phyloP scores from a whole-genome alignment of 192 early-diverging fungal species.

The Coemansia umbellata region DNA sequence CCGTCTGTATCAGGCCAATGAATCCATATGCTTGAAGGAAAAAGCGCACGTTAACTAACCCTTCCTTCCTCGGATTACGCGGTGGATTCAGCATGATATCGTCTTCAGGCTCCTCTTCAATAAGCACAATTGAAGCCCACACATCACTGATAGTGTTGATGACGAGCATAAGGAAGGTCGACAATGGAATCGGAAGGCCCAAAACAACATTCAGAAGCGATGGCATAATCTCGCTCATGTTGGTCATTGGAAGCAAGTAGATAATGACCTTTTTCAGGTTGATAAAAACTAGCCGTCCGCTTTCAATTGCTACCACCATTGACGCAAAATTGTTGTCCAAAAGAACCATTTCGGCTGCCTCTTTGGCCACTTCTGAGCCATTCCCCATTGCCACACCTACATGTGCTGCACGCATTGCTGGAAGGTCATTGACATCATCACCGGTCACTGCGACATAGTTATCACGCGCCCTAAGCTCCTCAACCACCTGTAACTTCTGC shows the following conservation, averaged over 20 bases:
- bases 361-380: slow-evolving; percentile 77
- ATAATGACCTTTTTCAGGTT: slow-evolving; percentile 86
- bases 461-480: slow-evolving; percentile 66
- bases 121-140: slow-evolving; percentile 60
- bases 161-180: slow-evolving; percentile 76
- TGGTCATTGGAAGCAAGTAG: slow-evolving; percentile 76
- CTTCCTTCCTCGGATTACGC: slow-evolving; percentile 64
- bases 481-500: slow-evolving; percentile 81
- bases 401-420: slow-evolving; percentile 87
- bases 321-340: slow-evolving; percentile 66
- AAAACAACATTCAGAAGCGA: slow-evolving; percentile 76
- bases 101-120: slow-evolving; percentile 73
- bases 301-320: slow-evolving; percentile 68
- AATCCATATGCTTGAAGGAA: slow-evolving; percentile 75
- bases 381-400: slow-evolving; percentile 85
- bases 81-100: slow-evolving; percentile 69
- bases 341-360: slow-evolving; percentile 63
- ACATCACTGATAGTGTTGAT: slow-evolving; percentile 66
- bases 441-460: slow-evolving; percentile 83
- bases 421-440: slow-evolving; percentile 90
- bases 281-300: slow-evolving; percentile 79
- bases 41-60: slow-evolving; percentile 62
- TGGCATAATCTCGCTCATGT: slow-evolving; percentile 71
- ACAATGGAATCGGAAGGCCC: slow-evolving; percentile 74
- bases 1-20: slow-evolving; percentile 65